A percentile compares a stretch with the other conserved stretches of the same genome.
Evolutionary conservation across 306 rosid species (phyloP).

Genomic region (Prunus fruticosa): DNA sequence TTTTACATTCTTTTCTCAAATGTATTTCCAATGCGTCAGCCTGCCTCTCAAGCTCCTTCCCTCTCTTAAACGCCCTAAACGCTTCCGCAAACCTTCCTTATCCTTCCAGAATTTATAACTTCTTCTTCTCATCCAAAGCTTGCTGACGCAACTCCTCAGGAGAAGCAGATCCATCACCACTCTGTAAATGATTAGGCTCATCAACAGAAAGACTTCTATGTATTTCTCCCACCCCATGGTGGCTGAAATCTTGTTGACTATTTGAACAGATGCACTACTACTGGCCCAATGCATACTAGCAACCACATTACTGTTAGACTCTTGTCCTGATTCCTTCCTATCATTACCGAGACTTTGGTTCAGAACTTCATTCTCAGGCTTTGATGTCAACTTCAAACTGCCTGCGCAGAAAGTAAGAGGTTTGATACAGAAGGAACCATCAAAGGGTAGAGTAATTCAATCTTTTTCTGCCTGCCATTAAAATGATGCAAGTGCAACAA

Average conservation of each 20-base stretch:
- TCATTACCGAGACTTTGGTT: constrained; percentile 57
- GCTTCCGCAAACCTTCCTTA: constrained; percentile 86
- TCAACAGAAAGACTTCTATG: constrained; percentile 42
- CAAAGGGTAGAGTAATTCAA: not conserved
- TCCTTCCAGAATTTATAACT: constrained; percentile 70
- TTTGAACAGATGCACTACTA: constrained; percentile 50
- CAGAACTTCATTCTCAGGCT: constrained; percentile 64
- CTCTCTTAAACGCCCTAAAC: constrained; percentile 79
- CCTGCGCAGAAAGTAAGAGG: constrained; percentile 39
- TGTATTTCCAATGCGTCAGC: constrained; percentile 85
- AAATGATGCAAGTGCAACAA: not conserved
- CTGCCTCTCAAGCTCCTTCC: constrained; percentile 97
- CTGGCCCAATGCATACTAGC: constrained; percentile 31
- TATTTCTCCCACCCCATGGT: constrained; percentile 35
- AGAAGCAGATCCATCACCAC: constrained; percentile 50
- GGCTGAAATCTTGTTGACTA: constrained; percentile 30
- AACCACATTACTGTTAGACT: constrained; percentile 34
- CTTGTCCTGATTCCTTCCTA: constrained; percentile 45
- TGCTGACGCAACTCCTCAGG: constrained; percentile 86
- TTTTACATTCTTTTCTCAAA: constrained; percentile 63
- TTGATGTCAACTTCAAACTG: constrained; percentile 52
- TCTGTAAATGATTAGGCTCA: constrained; percentile 30
- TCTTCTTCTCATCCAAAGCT: constrained; percentile 81
- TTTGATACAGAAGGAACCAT: constrained; percentile 6
- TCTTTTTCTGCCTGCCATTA: too few species aligned